These are phyloP conservation scores for Cylindricascospora bacillispora DNA, from an alignment of 1,139 yeast genomes.

Conservation along the genomic window DNA sequence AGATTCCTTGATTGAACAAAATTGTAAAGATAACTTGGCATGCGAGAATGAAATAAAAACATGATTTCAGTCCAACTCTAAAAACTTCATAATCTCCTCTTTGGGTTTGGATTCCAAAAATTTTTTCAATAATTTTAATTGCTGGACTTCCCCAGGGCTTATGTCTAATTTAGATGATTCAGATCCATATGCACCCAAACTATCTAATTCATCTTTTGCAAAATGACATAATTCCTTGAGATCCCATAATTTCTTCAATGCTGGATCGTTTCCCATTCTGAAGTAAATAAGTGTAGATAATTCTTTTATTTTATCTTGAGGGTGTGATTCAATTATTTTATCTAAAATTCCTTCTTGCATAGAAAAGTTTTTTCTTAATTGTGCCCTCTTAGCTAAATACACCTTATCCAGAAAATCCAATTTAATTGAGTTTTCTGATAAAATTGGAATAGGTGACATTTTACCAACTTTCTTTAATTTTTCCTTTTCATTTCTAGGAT, in stretches of 20 bases:
- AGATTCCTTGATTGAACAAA: too few species aligned
- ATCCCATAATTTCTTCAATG: constrained; percentile 23
- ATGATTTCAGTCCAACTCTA: constrained; percentile 26
- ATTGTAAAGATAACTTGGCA: too few species aligned
- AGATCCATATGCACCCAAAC: background rate
- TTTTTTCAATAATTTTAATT: constrained; percentile 43
- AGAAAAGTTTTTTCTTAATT: constrained; percentile 14
- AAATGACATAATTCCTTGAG: constrained; percentile 26
- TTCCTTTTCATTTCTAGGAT: constrained; percentile 25
- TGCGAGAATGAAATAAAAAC: too few species aligned
- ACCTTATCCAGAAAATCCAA: constrained; percentile 57
- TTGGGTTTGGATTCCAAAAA: constrained; percentile 59
- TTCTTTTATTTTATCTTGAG: constrained; percentile 3
- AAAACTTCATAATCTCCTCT: constrained; percentile 48
- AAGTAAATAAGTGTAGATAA: constrained; percentile 1
- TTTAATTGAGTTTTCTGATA: constrained; percentile 62
- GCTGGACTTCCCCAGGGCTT: constrained; percentile 31
- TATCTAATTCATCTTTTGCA: constrained; percentile 22
- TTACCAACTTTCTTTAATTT: constrained; percentile 28
- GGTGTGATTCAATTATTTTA: constrained; percentile 9
- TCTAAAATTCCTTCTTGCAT: constrained; percentile 20
- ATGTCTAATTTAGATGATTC: background rate
- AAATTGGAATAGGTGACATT: constrained; percentile 16
- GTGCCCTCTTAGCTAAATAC: constrained; percentile 21
- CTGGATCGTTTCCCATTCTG: constrained; percentile 3